Evolutionary conservation across 1,284 basidiomycete genomes (phyloP).

Genomic region (Austroboletus niveus): DNA sequence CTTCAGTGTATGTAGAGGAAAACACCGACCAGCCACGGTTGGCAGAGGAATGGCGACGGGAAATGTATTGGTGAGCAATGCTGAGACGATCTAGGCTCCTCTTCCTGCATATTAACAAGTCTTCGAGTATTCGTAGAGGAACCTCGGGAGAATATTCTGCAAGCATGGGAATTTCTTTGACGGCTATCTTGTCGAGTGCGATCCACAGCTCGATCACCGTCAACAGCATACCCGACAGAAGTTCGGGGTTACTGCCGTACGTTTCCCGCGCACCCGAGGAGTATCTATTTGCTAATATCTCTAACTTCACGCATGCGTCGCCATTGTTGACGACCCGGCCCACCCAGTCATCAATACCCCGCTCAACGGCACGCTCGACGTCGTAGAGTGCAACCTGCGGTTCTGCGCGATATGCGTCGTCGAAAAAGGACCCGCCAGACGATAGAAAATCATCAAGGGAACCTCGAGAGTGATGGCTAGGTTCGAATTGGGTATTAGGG

Average conservation of each 20-base stretch:
- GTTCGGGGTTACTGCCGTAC: slow-evolving; percentile 39
- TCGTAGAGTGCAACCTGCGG: slow-evolving; percentile 28
- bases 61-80: slow-evolving; percentile 31
- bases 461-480: not conserved
- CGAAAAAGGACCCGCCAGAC: slow-evolving; percentile 9
- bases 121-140: slow-evolving; percentile 33
- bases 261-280: slow-evolving; percentile 17
- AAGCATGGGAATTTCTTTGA: slow-evolving; percentile 36
- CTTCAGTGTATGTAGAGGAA: slow-evolving; percentile 1
- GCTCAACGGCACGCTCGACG: slow-evolving; percentile 32
- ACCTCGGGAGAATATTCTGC: slow-evolving; percentile 46
- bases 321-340: not conserved
- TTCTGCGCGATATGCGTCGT: slow-evolving; percentile 4
- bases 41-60: slow-evolving; percentile 21
- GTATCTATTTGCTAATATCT: slow-evolving; percentile 29
- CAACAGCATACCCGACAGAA: slow-evolving; percentile 43
- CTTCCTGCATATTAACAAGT: slow-evolving; percentile 37
- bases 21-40: slow-evolving; percentile 19
- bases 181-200: slow-evolving; percentile 40
- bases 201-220: slow-evolving; percentile 46
- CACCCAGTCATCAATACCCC: slow-evolving; percentile 33
- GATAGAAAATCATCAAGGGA: slow-evolving; percentile 16
- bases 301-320: slow-evolving; percentile 16
- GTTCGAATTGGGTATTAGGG: slow-evolving; percentile 10
- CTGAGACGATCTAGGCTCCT: slow-evolving; percentile 28